These are phyloP conservation scores for Penicillium sp. DNA, from an alignment of 2,329 filamentous ascomycete genomes.

Conservation along the genomic window DNA sequence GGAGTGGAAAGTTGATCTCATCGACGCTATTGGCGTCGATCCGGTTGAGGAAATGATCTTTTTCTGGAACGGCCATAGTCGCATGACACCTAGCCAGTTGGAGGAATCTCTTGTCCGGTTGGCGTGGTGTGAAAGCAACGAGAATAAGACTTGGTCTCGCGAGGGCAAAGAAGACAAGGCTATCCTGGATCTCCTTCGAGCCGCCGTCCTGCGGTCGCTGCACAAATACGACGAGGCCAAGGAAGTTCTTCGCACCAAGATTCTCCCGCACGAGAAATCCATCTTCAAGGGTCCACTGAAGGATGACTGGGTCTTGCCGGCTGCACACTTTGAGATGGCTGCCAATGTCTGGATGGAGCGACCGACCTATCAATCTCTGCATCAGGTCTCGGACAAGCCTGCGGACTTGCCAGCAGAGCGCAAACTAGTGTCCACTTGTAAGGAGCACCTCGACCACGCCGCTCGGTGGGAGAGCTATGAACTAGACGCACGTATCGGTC, in stretches of 20 bases:
- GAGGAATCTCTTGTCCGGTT: slow-evolving; percentile 58
- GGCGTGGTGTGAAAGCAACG: slow-evolving; percentile 61
- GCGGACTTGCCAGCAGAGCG: slow-evolving; percentile 22
- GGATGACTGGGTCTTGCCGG: slow-evolving; percentile 61
- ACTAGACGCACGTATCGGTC: slow-evolving; percentile 52
- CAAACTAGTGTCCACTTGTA: slow-evolving; percentile 47
- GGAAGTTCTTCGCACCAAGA: slow-evolving; percentile 53
- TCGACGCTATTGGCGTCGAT: slow-evolving; percentile 73
- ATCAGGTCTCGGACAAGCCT: slow-evolving; percentile 12
- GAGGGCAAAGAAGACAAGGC: slow-evolving; percentile 57
- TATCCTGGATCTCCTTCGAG: slow-evolving; percentile 60
- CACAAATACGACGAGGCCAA: slow-evolving; percentile 61
- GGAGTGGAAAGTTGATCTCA: slow-evolving; percentile 59
- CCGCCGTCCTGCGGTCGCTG: slow-evolving; percentile 60
- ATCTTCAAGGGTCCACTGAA: slow-evolving; percentile 48
- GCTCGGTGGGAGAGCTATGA: slow-evolving; percentile 58
- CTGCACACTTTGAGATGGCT: slow-evolving; percentile 80
- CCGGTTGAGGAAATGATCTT: slow-evolving; percentile 89
- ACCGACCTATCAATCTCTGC: slow-evolving; percentile 33
- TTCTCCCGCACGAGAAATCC: slow-evolving; percentile 54
- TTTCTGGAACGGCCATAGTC: slow-evolving; percentile 83
- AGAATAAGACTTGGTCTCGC: slow-evolving; percentile 45
- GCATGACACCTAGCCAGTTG: slow-evolving; percentile 65
- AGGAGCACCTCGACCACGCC: slow-evolving; percentile 51
- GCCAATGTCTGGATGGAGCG: slow-evolving; percentile 71